Base-by-base conservation (phyloP, 208 protist genomes). In the Leishmania major region DNA sequence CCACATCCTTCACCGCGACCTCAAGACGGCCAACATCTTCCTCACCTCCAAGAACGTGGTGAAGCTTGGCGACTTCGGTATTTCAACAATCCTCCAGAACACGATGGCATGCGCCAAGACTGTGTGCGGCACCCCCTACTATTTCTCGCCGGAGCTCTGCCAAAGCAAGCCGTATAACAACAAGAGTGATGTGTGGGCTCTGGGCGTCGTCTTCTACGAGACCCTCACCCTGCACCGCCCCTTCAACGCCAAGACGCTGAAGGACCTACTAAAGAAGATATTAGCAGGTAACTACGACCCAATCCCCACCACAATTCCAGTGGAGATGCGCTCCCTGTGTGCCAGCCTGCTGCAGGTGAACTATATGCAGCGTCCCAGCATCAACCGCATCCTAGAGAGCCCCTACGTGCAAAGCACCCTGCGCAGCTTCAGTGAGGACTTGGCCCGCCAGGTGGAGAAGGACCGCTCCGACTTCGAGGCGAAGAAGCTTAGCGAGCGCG, bases 101-200 rank as follows among this genome's bases (percentile, higher is more conserved):
- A 98, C 95, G 35, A 94, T 97, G 88, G 92, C 92, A 62, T 96
- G 95, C 75, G 96, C 96, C 69, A 93, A 96, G 88, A 99, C 98
- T 19, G 91, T 99, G 53, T 97, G 98, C 77, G 98, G 98, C 37
- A 99, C 97, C n/a, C 97, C 97, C 51, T 99, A 99, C 89, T 99
- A 99, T 88, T 97, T 99, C 86, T 98, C 93, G 15, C 98, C 97
- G 25, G 97, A 99, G 91, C 87, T 99, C 73, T 99, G 96, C 91
- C 90, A 98, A 85, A 98, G 93, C 90, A 93, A 95, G 88, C 94
- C 95, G 59, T 99, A 99, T 91, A 98, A 98, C 87, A 95, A 95
- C 87, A 98, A 98, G 87, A 95, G 92, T 75, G 97, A 99, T 84
- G 92, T 98, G 55, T 98, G 97, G 97, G 93, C 96, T 10, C 89